Base-by-base conservation (phyloP, 2,329 filamentous ascomycete genomes). In the Cladosporium sp. region DNA sequence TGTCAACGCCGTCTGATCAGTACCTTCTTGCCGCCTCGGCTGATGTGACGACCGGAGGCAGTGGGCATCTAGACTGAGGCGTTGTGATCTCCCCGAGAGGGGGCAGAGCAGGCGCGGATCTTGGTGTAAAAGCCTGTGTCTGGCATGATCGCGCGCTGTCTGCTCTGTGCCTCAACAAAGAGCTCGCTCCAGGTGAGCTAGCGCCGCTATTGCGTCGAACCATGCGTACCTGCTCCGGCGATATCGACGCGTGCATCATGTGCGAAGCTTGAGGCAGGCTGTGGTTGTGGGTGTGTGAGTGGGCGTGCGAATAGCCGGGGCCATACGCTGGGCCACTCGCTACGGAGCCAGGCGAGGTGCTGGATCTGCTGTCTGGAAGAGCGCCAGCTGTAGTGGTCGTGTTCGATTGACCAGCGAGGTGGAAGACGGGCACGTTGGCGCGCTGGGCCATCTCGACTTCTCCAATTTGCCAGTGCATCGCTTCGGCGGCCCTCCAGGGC, bases 391-490 rank as follows among this genome's bases (percentile, higher is more conserved):
- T 55, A 12, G 65, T 53, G 6, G 52, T 53, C 12, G 63, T 45
- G 37, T 62, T 62, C 54, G 62, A 62, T 54, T 69, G 66, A 22
- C 68, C 69, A 32, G 70, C 70, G 34, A 78, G 78, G 67, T 86
- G 80, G 74, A 97, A 97, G 1, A 93, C 91, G 7, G 89, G 87
- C 36, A 94, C 91, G 44, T 94, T 94, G 40, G 93, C 93, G 58
- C 93, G 87, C 60, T 89, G 84, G 48, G 92, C 92, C 91, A 99
- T 97, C 67, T 97, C 94, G 65, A 86, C 80, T 72, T 96, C 91
- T 61, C 93, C 93, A 56, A 99, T 80, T 69, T 96, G 89, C 93
- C 94, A 99, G 75, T 97, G 94, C 92, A 97, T 97, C 4, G 91
- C 92, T 75, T 99, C 93, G 48, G 90, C 93, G 17, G 94, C 91